Evolutionary conservation across 2,329 filamentous ascomycete genomes (phyloP), one percentile per base, ranked within the genome.

Genomic region (Drechslera avenae): DNA sequence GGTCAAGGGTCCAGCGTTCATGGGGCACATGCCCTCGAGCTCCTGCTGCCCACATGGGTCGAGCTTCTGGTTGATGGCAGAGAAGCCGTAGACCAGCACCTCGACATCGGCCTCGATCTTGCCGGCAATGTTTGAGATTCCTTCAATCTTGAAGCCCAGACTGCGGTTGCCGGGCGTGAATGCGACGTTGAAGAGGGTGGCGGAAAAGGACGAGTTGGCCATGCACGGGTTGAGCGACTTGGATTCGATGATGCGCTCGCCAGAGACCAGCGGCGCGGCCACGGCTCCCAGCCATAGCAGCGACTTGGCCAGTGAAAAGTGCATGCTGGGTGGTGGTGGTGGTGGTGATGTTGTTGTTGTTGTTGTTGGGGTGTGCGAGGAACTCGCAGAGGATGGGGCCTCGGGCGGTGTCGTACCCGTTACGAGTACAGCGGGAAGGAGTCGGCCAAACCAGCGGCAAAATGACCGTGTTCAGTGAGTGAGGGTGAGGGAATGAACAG

Each of bases 171-270:
- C 78, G 26, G 89, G 88, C 1, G 87, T 90, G 75, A 90, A 90
- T 58, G 85, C 78, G 73, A 96, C 88, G 63, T 95, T 88, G 83
- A 97, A 96, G 52, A 94, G 82, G 63, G 88, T 91, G 64, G 92
- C 91, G 4, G 89, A 89, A 86, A 97, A 95, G 68, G 86, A 87
- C 21, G 89, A 93, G 75, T 93, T 87, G 52, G 85, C 79, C 80
- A 92, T 89, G 76, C 92, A 97, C 39, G 88, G 83, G 74, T 90
- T 91, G 62, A 97, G 83, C 19, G 92, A 95, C 69, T 83, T 89
- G 48, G 92, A 94, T 64, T 86, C 81, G 66, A 97, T 88, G 42
- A 60, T 42, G 50, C 61, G 60, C 68, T 85, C 80, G 56, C 84
- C 88, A 51, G 83, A 78, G 49, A 78, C 81, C 52, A 83, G 75